These are phyloP conservation scores for Picea glauca DNA, from an alignment of 75 land plant species.

Conservation along the genomic window DNA sequence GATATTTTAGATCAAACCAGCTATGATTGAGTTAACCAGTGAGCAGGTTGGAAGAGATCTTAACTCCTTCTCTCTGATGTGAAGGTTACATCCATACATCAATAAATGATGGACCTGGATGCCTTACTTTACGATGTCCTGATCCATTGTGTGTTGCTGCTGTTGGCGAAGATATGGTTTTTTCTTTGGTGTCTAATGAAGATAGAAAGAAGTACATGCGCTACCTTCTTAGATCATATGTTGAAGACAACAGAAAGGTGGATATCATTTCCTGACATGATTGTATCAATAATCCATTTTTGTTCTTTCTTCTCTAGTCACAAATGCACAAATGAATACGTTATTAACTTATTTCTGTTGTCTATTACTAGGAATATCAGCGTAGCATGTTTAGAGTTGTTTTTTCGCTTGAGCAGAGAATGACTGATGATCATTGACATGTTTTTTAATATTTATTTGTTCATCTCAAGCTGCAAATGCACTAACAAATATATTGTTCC, in stretches of 20 bases:
- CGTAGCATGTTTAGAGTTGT: neutral
- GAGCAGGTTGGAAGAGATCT: neutral
- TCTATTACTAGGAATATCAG: too few species aligned
- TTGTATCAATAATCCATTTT: neutral
- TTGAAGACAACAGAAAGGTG: slow-evolving; percentile 64
- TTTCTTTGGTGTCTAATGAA: slow-evolving; percentile 37
- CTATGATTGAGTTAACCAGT: neutral
- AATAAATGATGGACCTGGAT: slow-evolving; percentile 76
- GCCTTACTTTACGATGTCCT: slow-evolving; percentile 61
- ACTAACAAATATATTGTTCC: too few species aligned
- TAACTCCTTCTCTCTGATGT: neutral
- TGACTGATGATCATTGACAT: neutral
- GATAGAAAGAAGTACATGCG: slow-evolving; percentile 49
- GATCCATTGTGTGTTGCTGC: slow-evolving; percentile 64
- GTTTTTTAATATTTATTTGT: neutral
- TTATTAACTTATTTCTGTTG: neutral
- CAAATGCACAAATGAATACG: neutral
- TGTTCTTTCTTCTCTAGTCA: neutral
- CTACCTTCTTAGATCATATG: slow-evolving; percentile 55
- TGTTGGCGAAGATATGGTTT: slow-evolving; percentile 57
- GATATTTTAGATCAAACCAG: neutral
- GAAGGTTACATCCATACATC: slow-evolving; percentile 60
- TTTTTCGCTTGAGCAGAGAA: neutral
- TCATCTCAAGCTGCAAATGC: too few species aligned
- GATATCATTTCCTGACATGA: neutral